Evolutionary conservation across 1,284 basidiomycete genomes (phyloP), one percentile per base, ranked within the genome.

Genomic region (Tausonia pullulans): DNA sequence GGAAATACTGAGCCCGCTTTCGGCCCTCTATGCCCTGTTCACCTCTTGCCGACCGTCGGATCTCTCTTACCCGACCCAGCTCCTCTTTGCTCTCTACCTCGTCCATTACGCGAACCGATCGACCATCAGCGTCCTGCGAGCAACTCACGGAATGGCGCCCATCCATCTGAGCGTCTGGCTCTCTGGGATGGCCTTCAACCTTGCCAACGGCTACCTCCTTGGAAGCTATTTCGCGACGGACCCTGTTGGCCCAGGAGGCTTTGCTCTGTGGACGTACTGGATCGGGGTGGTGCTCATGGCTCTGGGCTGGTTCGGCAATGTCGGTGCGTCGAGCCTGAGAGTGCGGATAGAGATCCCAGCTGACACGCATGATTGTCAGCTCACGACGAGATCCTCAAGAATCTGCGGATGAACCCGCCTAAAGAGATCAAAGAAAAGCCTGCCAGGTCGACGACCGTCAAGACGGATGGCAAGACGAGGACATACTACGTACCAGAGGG

Each of bases 321-420:
- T 61, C 43, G 46, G 60, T 61, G 40, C 16, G 58, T 51, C 5
- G 27, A 27, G 27, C 27, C 27, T 27, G 27, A 27, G 27, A 27
- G 27, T 27, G 27, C 27, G 27, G 27, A 27, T 27, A 27, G 27
- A 27, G 27, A 27, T 27, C 27, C 27, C 27, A 27, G 27, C 52
- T 53, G 7, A 53, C 52, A 13, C 52, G 9, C 52, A 4, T 41
- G 39, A 9, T 51, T 16, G 3, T 8, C 51, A 61, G 60, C 16
- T 6, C 60, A 61, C 60, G 60, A 61, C 41, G 60, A 61, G 41
- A 61, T 61, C 16, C 60, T 61, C 14, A 39, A 43, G n/a, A 41
- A 48, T 13, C 51, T 61, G 9, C 60, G 60, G 16, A 50, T 41
- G 9, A 53, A 53, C 11, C 52, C 52, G 14, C 52, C 52, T 8